A percentile compares a stretch with the other conserved stretches of the same genome.
These are phyloP conservation scores for Solanum peruvianum DNA, from an alignment of 257 asterid species.

Conservation along the genomic window DNA sequence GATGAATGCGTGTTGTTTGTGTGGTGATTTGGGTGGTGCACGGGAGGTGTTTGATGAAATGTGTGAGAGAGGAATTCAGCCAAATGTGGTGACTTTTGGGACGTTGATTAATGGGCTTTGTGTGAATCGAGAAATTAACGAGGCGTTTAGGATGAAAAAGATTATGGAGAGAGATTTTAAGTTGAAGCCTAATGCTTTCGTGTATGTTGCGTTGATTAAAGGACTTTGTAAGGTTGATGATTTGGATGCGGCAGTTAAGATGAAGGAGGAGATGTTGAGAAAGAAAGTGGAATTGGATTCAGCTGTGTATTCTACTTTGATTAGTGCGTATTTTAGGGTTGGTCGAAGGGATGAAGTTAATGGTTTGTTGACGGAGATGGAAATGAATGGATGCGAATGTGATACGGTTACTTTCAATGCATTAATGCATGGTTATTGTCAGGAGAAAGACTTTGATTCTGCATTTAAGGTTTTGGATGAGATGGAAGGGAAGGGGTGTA, in stretches of 20 bases:
- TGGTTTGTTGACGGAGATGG: conserved; percentile 51
- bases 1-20: conserved; percentile 30
- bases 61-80: conserved; percentile 37
- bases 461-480: conserved; percentile 37
- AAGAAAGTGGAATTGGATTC: conserved; percentile 43
- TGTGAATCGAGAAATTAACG: conserved; percentile 14
- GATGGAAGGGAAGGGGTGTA: conserved; percentile 56
- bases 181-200: conserved; percentile 36
- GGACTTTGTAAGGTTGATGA: conserved; percentile 36
- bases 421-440: conserved; percentile 50
- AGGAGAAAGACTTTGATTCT: conserved; percentile 43
- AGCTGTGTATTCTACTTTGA: conserved; percentile 57
- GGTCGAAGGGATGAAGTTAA: conserved; percentile 36
- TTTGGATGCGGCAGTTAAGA: conserved; percentile 27
- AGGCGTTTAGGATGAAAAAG: conserved; percentile 42
- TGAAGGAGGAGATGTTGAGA: conserved; percentile 58
- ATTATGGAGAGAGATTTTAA: conserved; percentile 43
- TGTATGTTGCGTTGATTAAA: conserved; percentile 51
- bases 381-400: conserved; percentile 37
- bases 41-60: conserved; percentile 52
- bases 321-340: conserved; percentile 44
- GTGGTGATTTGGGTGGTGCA: conserved; percentile 31
- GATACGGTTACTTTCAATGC: conserved; percentile 56
- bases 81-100: conserved; percentile 61
- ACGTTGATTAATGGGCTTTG: conserved; percentile 59